A percentile compares a stretch with the other conserved stretches of the same genome.
Evolutionary conservation across 345 rosid species (phyloP).

Genomic region (Cardamine chenopodiifolia): DNA sequence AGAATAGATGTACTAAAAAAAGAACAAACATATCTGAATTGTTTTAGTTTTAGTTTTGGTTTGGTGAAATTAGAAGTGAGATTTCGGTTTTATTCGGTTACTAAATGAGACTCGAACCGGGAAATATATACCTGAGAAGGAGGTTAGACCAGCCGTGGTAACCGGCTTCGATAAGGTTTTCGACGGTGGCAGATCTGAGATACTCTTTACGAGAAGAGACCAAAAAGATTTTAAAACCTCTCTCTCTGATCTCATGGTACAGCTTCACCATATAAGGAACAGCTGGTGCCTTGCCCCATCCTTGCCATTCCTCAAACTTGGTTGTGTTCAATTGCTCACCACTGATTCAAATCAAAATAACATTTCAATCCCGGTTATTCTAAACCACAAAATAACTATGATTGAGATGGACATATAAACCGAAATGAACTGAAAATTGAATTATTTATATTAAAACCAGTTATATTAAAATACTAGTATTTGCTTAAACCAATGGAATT

Average conservation of each 20-base stretch:
- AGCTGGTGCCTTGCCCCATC: constrained; percentile 66
- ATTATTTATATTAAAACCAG: not conserved
- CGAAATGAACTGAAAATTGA: not conserved
- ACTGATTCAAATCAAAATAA: constrained; percentile 39
- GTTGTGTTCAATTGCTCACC: constrained; percentile 68
- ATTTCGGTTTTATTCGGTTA: not conserved
- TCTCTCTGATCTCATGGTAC: constrained; percentile 63
- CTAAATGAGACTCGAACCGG: not conserved
- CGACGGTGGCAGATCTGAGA: constrained; percentile 76
- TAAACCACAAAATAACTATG: not conserved
- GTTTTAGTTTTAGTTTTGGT: not conserved
- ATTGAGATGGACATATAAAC: not conserved
- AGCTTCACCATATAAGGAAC: constrained; percentile 54
- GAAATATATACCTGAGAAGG: constrained; percentile 54
- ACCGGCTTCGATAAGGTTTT: constrained; percentile 75
- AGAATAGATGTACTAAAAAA: no score
- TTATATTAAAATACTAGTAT: no score
- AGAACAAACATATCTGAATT: not conserved
- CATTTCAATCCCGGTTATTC: constrained; percentile 24
- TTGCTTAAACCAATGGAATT: no score
- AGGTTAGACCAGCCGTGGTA: constrained; percentile 83
- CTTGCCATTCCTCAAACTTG: constrained; percentile 74
- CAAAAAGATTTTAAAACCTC: constrained; percentile 74
- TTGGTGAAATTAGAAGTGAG: not conserved
- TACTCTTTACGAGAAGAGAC: constrained; percentile 75